Evolutionary conservation across 2,329 filamentous ascomycete species (phyloP), one percentile per base, ranked within the genome.

Genomic region (Aplosporella prunicola): DNA sequence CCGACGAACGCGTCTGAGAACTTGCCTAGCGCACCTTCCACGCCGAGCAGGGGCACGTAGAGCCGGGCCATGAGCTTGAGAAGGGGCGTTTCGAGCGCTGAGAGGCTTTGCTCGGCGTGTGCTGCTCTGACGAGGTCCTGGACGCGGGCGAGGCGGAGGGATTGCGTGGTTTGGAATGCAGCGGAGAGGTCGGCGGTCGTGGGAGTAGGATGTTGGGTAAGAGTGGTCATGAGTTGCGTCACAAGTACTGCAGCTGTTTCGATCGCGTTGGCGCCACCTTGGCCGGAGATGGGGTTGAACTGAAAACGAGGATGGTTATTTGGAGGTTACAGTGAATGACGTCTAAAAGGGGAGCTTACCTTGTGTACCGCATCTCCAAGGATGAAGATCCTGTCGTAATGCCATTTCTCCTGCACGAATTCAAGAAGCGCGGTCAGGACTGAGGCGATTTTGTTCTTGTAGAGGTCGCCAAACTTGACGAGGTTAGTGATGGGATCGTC

Each of bases 351-450:
- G n/a, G 15, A 15, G n/a, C 20, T 37, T 45, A 57, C 58, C 52
- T 67, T 67, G 41, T 67, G 63, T 4, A 54, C 59, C 1, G 63
- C 51, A 43, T 67, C 64, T 0, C 63, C 64, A 8, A 67, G 52
- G 1, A 55, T 47, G 2, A 66, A 50, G 3, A 62, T 54, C 9
- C 64, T 48, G 10, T 54, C 50, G 26, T 53, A 62, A 32, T 60
- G 52, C 57, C 63, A 66, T 22, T 53, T 50, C 8, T 55, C 43
- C 10, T 61, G 53, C 1, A 63, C 52, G 23, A 56, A 57, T 41
- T 65, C 60, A 33, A 61, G 52, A 11, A 63, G 29, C 37, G 47
- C 44, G 5, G 57, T 43, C 16, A 54, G 44, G 26, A 40, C 50
- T 20, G 31, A 47, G 5, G 37, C 44, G 5, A 15, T 42, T 20